Evolutionary conservation across 805 yeast genomes (phyloP).

Genomic region (Lachancea lanzarotensis): DNA sequence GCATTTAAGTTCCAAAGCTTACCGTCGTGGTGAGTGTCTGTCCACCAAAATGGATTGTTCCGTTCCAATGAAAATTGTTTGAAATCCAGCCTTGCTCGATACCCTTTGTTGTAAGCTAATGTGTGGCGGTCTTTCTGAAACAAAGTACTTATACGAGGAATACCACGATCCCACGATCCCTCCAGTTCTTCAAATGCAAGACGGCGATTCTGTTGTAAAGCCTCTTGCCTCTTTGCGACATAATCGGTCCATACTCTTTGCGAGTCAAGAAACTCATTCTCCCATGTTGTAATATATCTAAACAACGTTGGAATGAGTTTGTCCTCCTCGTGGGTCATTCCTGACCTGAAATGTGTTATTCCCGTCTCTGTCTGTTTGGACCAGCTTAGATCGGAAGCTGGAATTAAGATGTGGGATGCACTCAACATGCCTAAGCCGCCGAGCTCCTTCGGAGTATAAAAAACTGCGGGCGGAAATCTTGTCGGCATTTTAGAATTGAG

Average conservation of each 20-base stretch:
- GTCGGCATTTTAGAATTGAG: slow-evolving; percentile 98
- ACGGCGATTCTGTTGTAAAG: slow-evolving; percentile 76
- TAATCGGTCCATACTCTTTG: slow-evolving; percentile 98
- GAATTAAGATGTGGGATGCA: slow-evolving; percentile 93
- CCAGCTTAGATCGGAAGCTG: slow-evolving; percentile 87
- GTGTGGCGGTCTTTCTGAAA: slow-evolving; percentile 95
- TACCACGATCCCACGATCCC: slow-evolving; percentile 92
- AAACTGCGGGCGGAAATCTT: slow-evolving; percentile 97
- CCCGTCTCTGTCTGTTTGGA: slow-evolving; percentile 92
- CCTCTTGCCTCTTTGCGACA: slow-evolving; percentile 82
- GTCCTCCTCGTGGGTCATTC: slow-evolving; percentile 77
- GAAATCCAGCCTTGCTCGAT: slow-evolving; percentile 74
- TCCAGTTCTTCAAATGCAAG: slow-evolving; percentile 90
- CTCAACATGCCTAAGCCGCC: slow-evolving; percentile 98
- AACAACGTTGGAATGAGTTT: slow-evolving; percentile 88
- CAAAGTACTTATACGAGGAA: slow-evolving; percentile 90
- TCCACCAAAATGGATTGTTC: slow-evolving; percentile 95
- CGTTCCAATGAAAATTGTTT: slow-evolving; percentile 65
- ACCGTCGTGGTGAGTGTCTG: slow-evolving; percentile 88
- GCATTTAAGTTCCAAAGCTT: slow-evolving; percentile 89
- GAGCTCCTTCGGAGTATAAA: slow-evolving; percentile 92
- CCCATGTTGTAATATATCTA: slow-evolving; percentile 93
- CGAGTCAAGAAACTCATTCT: slow-evolving; percentile 87
- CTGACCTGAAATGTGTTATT: slow-evolving; percentile 87
- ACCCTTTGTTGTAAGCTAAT: slow-evolving; percentile 90